Base-by-base conservation (phyloP, 1,284 basidiomycete species). In the Phlebopus sp. region DNA sequence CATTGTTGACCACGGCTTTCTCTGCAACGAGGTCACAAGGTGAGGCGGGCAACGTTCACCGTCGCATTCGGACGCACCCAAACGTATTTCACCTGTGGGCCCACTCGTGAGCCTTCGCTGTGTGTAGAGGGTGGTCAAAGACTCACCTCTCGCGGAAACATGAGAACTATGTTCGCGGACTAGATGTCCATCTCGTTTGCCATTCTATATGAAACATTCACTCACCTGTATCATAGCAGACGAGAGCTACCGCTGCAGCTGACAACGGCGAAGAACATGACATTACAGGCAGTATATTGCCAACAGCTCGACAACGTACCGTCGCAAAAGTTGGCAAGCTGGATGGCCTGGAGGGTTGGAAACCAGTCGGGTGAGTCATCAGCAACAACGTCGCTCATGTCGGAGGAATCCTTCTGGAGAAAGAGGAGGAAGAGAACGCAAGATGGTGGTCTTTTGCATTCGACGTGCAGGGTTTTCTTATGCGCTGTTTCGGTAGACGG, bases 61-160 rank as follows among this genome's bases (percentile, higher is more conserved):
- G 27, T 29, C 27, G 2, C 18, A 3, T 14, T n/a, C 31, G 13
- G 17, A 29, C 55, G 10, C 43, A 58, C 56, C 58, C 55, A 57
- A 6, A 58, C 32, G 17, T 56, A 37, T 50, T 58, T 37, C 17
- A 50, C 53, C 53, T 60, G 17, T 27, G 11, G 5, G 10, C 27
- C 19, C 10, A 46, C 40, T 17, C 4, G 21, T 21, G 18, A 21
- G 10, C 17, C 17, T 4, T 38, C 15, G 19, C 21, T 38, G 9
- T 21, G 10, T 23, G 21, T 23, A 23, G 21, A 23, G 21, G 21
- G 21, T 18, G 13, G 2, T 25, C 39, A 23, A 29, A 9, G n/a
- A 30, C 55, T 37, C 34, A 47, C 57, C 55, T 58, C 56, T 44
- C 55, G 55, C 23, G 46, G 40, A 35, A 59, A 57, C 51, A 57